Conservation (phyloP, 2,329 filamentous ascomycete species). For the Verruconis gallopava region DNA sequence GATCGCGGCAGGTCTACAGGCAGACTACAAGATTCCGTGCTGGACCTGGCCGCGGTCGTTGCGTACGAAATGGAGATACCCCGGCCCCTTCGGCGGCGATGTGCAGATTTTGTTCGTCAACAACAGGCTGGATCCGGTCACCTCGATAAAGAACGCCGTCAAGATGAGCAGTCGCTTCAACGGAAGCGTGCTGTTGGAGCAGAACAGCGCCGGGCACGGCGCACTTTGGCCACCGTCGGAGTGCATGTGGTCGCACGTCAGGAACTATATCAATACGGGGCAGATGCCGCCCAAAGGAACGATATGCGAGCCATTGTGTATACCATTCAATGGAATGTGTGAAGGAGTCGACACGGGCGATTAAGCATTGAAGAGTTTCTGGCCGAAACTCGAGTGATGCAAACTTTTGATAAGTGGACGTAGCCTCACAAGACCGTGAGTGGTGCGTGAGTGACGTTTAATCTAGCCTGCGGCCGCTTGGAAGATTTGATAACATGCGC, state of each 20-base stretch:
- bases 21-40: constrained; percentile 27
- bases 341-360: neutral
- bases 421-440: no score
- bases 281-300: constrained; percentile 31
- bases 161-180: constrained; percentile 6
- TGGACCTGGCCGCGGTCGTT: constrained; percentile 18
- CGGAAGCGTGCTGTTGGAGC: constrained; percentile 22
- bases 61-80: constrained; percentile 16
- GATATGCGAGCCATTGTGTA: constrained; percentile 22
- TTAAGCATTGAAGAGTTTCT: no score
- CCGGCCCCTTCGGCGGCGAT: constrained; percentile 10
- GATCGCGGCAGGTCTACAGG: constrained; percentile 23
- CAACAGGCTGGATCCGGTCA: constrained; percentile 22
- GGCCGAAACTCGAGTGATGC: no score
- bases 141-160: constrained; percentile 18
- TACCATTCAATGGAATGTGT: constrained; percentile 1
- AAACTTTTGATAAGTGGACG: no score
- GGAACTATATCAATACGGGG: constrained; percentile 28
- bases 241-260: constrained; percentile 23
- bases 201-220: constrained; percentile 33
- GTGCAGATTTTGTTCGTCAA: constrained; percentile 19
- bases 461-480: no score
- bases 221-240: constrained; percentile 20
- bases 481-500: no score
- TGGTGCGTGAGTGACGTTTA: no score